Percentiles rank a stretch among this genome's conserved stretches.
These are phyloP conservation scores for Tubosaeta sp. DNA, from an alignment of 768 basidiomycete species.

Conservation along the genomic window DNA sequence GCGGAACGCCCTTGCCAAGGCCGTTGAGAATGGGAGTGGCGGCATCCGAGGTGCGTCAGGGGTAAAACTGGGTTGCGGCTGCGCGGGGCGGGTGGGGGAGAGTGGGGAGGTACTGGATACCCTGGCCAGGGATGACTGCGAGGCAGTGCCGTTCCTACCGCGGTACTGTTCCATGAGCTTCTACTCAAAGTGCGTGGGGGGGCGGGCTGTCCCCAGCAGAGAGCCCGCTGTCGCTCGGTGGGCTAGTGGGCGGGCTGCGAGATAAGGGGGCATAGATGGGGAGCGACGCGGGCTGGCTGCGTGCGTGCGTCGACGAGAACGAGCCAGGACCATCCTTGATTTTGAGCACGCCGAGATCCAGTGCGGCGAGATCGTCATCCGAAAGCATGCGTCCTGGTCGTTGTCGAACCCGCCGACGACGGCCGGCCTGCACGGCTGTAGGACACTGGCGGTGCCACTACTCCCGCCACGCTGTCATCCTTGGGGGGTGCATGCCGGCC, in stretches of 20 bases:
- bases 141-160: slow-evolving; percentile 15
- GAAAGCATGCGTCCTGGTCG: slow-evolving; percentile 55
- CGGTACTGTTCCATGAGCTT: slow-evolving; percentile 39
- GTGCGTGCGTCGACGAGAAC: slow-evolving; percentile 43
- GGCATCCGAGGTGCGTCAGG: slow-evolving; percentile 39
- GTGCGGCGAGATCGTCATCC: slow-evolving; percentile 76
- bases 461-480: slow-evolving; percentile 58
- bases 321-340: slow-evolving; percentile 34
- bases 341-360: slow-evolving; percentile 63
- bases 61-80: slow-evolving; percentile 28
- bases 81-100: slow-evolving; percentile 42
- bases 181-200: slow-evolving; percentile 43
- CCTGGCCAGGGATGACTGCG: slow-evolving; percentile 48
- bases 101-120: slow-evolving; percentile 56
- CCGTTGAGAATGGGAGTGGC: slow-evolving; percentile 38
- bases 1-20: slow-evolving; percentile 85
- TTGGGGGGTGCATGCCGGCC: slow-evolving; percentile 62
- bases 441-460: slow-evolving; percentile 79
- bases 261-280: slow-evolving; percentile 72
- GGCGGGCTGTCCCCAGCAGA: slow-evolving; percentile 51
- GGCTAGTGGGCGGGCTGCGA: slow-evolving; percentile 55
- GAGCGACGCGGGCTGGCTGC: slow-evolving; percentile 71
- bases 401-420: slow-evolving; percentile 58
- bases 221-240: slow-evolving; percentile 60
- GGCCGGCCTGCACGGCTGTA: slow-evolving; percentile 65